Evolutionary conservation across 1,284 basidiomycete species (phyloP).

Genomic region (Porodaedalea pini): DNA sequence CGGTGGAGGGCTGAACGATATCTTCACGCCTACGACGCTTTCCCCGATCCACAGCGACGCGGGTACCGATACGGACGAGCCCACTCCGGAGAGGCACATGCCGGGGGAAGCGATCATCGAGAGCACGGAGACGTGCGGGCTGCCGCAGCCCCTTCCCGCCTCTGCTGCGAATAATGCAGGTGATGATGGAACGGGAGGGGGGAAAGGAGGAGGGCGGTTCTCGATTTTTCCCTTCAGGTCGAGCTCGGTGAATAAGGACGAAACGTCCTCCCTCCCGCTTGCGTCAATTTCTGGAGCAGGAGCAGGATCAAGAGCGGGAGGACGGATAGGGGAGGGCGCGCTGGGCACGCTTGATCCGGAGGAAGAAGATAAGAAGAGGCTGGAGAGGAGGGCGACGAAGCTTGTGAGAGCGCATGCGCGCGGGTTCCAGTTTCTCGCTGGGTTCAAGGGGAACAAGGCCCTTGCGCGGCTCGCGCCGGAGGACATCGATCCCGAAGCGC

Average conservation of each 20-base stretch:
- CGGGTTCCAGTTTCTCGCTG: conserved; percentile 16
- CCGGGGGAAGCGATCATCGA: conserved; percentile 17
- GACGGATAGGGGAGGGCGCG: not conserved
- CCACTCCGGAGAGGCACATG: conserved; percentile 1
- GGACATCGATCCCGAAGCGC: conserved; percentile 10
- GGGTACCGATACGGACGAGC: not conserved
- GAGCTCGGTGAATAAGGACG: not conserved
- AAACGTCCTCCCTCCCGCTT: not conserved
- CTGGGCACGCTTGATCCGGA: not conserved
- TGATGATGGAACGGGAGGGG: not conserved
- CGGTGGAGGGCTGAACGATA: not conserved
- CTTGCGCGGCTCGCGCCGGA: conserved; percentile 3
- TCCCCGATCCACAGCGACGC: conserved; percentile 3
- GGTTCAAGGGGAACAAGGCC: conserved; percentile 14
- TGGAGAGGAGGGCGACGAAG: conserved; percentile 9
- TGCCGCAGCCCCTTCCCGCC: conserved; percentile 6
- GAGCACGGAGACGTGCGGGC: conserved; percentile 6
- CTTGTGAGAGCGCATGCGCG: conserved; percentile 17
- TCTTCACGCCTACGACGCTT: conserved; percentile 3
- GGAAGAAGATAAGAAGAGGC: conserved; percentile 6
- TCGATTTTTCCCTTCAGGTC: not conserved
- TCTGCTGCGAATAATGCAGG: not conserved
- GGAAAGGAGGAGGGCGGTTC: conserved; percentile 1
- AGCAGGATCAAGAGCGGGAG: not conserved
- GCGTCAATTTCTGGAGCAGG: not conserved